Percentiles rank a stretch among this genome's conserved stretches.
phyloP scores from a whole-genome alignment of 1,284 basidiomycete species.

The Cyathus pygmaeus region DNA sequence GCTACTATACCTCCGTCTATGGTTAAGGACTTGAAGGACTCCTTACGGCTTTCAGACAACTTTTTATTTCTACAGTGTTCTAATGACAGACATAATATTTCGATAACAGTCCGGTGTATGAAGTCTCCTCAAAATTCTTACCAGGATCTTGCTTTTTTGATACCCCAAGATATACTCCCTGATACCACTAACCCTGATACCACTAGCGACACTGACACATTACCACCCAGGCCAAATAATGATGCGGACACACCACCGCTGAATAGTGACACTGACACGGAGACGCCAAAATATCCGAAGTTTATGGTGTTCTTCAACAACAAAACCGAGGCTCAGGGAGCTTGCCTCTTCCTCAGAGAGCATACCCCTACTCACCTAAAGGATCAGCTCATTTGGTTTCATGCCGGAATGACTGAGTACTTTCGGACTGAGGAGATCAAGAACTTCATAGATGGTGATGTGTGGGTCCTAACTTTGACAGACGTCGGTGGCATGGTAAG shows the following conservation, averaged over 20 bases:
- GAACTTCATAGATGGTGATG: constrained; percentile 12
- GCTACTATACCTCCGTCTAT: constrained; percentile 44
- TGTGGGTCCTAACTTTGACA: constrained; percentile 18
- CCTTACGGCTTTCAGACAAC: constrained; percentile 7
- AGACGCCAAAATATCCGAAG: too few species aligned
- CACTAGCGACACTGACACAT: too few species aligned
- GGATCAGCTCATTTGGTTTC: constrained; percentile 28
- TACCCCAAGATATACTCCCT: too few species aligned
- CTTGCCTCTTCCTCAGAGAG: constrained; percentile 11
- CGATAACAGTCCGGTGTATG: too few species aligned
- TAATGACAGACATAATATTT: too few species aligned
- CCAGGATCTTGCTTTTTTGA: too few species aligned
- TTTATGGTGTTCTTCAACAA: constrained; percentile 39
- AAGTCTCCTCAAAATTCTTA: too few species aligned
- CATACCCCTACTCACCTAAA: constrained; percentile 12
- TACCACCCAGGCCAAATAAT: too few species aligned
- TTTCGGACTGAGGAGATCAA: constrained; percentile 19
- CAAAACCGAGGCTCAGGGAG: constrained; percentile 19
- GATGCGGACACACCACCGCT: too few species aligned
- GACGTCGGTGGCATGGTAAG: constrained; percentile 33
- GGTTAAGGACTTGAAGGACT: constrained; percentile 37
- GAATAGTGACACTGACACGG: too few species aligned
- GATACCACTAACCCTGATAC: too few species aligned
- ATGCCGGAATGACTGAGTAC: constrained; percentile 23
- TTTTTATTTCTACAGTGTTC: too few species aligned